A percentile compares a stretch with the other conserved stretches of the same genome.
Conservation (phyloP, 257 asterid genomes). For the Solanum arcanum region DNA sequence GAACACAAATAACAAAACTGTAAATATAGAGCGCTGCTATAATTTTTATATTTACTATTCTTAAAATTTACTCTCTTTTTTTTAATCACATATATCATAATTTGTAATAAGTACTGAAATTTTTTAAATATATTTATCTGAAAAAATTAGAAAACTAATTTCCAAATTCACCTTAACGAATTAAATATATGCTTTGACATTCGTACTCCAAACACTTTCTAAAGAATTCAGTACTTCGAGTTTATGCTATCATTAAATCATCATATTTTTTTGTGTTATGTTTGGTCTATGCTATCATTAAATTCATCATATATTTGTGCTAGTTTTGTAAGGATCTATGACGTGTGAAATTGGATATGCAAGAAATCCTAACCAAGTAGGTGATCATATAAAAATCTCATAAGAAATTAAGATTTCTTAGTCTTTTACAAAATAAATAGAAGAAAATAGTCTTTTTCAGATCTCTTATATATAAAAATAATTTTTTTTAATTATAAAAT, state of each 20-base stretch:
- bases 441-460: no score
- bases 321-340: not conserved
- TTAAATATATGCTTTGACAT: not conserved
- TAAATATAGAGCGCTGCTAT: no score
- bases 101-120: no score
- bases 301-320: not conserved
- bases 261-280: not conserved
- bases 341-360: not conserved
- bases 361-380: not conserved
- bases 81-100: not conserved
- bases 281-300: not conserved
- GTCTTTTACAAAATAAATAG: no score
- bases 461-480: no score
- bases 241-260: not conserved
- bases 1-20: no score
- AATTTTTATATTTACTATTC: no score
- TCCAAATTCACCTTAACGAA: not conserved
- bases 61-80: no score
- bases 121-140: not conserved
- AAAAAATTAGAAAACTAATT: not conserved
- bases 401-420: no score
- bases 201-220: not conserved
- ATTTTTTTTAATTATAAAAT: no score
- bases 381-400: not conserved
- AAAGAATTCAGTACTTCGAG: not conserved